Percentiles rank a stretch among this genome's conserved stretches.
These are phyloP conservation scores for Exophiala oligosperma DNA, from an alignment of 2,329 filamentous ascomycete species.

Conservation along the genomic window DNA sequence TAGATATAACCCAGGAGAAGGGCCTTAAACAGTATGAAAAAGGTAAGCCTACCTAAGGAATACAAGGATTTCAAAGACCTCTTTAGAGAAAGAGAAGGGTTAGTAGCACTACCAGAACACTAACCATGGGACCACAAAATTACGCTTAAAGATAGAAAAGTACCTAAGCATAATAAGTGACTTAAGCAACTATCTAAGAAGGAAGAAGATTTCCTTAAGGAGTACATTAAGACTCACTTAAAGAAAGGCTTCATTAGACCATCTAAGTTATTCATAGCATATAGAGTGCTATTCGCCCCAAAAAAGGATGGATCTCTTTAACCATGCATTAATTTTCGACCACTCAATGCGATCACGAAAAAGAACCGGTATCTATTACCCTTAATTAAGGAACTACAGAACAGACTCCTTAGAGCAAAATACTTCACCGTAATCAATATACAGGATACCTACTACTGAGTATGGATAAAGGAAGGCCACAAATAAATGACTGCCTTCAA, in stretches of 20 bases:
- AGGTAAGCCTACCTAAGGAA: neutral
- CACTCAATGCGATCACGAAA: neutral
- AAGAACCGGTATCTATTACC: neutral
- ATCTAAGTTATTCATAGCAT: too few species aligned
- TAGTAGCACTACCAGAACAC: neutral
- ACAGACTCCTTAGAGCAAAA: neutral
- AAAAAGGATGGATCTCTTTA: neutral
- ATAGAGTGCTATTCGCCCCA: neutral
- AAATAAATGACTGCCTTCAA: constrained; percentile 26
- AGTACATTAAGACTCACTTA: neutral
- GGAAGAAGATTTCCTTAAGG: neutral
- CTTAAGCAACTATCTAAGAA: neutral
- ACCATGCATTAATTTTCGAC: neutral
- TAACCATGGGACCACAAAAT: neutral
- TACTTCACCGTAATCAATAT: neutral
- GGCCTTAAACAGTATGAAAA: neutral
- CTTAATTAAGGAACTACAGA: neutral
- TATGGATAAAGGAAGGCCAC: constrained; percentile 19
- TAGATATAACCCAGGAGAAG: neutral
- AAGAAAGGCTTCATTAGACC: too few species aligned
- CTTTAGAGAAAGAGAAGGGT: neutral
- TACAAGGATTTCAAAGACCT: neutral
- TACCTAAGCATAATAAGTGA: neutral
- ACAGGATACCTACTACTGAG: neutral
- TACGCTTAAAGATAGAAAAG: neutral